Evolutionary conservation across 2,329 filamentous ascomycete genomes (phyloP).

Genomic region (Cladosporium sphaerospermum): DNA sequence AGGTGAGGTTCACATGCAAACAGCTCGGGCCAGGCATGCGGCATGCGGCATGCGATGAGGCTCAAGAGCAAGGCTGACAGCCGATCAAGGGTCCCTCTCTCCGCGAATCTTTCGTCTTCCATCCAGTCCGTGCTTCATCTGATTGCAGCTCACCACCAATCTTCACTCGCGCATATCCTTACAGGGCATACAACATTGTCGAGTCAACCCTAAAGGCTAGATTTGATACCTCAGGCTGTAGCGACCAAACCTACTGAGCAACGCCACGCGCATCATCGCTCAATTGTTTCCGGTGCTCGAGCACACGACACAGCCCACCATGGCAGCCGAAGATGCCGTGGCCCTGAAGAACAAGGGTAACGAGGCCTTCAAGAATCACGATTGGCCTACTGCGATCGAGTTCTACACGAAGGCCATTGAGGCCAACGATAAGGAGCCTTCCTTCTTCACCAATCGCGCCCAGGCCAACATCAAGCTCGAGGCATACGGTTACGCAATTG

Average conservation of each 20-base stretch:
- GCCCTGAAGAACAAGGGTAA: conserved; percentile 92
- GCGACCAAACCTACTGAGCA: too few relatives aligned
- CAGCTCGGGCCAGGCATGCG: background rate
- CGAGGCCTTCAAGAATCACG: conserved; percentile 79
- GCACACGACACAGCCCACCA: conserved; percentile 17
- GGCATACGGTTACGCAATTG: conserved; percentile 85
- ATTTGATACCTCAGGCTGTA: too few relatives aligned
- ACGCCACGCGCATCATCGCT: too few relatives aligned
- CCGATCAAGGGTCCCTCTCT: background rate
- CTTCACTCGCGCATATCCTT: too few relatives aligned
- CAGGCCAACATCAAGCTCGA: conserved; percentile 96
- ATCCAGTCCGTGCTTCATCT: background rate
- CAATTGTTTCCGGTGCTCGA: background rate
- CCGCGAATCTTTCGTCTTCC: background rate
- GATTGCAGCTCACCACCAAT: too few relatives aligned
- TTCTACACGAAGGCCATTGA: conserved; percentile 85
- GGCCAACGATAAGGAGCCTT: conserved; percentile 72
- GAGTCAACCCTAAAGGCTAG: too few relatives aligned
- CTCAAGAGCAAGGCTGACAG: background rate
- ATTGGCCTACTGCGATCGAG: conserved; percentile 77
- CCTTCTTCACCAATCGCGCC: conserved; percentile 90
- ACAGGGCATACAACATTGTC: too few relatives aligned
- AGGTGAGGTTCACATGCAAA: background rate
- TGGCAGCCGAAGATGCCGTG: conserved; percentile 53
- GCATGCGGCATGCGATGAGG: background rate